A percentile compares a stretch with the other conserved stretches of the same genome.
Evolutionary conservation across 768 basidiomycete genomes (phyloP).

Genomic region (Collybia sordida): DNA sequence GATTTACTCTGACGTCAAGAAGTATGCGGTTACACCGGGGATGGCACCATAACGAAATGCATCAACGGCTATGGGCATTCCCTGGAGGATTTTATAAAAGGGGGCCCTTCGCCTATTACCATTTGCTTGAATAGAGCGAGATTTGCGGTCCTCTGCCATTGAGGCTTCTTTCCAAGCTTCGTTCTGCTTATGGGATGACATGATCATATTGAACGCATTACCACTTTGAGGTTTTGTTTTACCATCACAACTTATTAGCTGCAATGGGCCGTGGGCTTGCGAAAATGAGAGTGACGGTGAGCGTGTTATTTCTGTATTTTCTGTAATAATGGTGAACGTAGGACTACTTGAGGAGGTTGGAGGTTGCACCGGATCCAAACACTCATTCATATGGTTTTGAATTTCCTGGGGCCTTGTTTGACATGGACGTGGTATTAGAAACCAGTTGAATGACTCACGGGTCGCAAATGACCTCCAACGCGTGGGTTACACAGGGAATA

Average conservation of each 20-base stretch:
- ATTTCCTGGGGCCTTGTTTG: conserved; percentile 37
- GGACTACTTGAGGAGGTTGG: background rate
- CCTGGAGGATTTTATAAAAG: conserved; percentile 93
- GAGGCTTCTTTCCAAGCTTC: conserved; percentile 85
- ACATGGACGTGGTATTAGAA: background rate
- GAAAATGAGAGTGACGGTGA: conserved; percentile 12
- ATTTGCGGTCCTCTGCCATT: conserved; percentile 45
- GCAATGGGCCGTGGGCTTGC: conserved; percentile 12
- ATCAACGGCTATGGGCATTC: conserved; percentile 98
- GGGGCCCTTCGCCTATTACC: conserved; percentile 74
- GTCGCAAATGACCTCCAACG: conserved; percentile 11
- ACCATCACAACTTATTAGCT: conserved; percentile 15
- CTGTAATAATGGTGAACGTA: background rate
- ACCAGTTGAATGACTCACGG: conserved; percentile 8
- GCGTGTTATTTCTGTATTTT: background rate
- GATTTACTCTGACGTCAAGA: conserved; percentile 65
- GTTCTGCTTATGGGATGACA: conserved; percentile 83
- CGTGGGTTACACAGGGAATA: conserved; percentile 29
- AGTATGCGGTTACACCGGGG: conserved; percentile 87
- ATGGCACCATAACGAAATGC: conserved; percentile 94
- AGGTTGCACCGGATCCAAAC: conserved; percentile 34
- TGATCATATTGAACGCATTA: conserved; percentile 77
- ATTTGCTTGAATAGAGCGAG: conserved; percentile 44
- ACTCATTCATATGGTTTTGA: conserved; percentile 56
- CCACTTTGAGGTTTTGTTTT: conserved; percentile 15